phyloP scores from a whole-genome alignment of 306 rosid genomes.

The Albizia julibrissin region DNA sequence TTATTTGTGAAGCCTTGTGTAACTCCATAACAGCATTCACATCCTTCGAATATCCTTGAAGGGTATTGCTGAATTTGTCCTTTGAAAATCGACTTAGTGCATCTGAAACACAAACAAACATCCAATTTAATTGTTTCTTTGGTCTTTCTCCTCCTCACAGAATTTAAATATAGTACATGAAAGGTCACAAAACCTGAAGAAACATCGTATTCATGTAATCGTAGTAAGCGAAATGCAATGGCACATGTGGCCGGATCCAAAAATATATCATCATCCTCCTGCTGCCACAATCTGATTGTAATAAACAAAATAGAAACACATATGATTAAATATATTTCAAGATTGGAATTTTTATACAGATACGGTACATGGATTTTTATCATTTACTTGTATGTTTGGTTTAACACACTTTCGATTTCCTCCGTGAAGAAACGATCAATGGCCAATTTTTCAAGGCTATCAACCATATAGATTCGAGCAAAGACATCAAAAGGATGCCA shows the following conservation, averaged over 20 bases:
- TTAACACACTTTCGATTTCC: slow-evolving; percentile 64
- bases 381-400: slow-evolving; percentile 67
- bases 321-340: not conserved
- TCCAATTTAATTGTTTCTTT: no score
- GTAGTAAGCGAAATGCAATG: not conserved
- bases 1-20: slow-evolving; percentile 49
- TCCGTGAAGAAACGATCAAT: slow-evolving; percentile 62
- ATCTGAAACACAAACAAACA: no score
- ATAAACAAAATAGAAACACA: not conserved
- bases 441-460: slow-evolving; percentile 72
- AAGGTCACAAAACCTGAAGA: not conserved
- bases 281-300: not conserved
- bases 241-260: not conserved
- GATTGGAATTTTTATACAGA: no score
- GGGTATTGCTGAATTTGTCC: no score
- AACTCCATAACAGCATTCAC: no score
- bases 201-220: not conserved
- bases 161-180: not conserved
- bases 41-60: no score
- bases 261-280: not conserved
- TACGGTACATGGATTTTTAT: not conserved
- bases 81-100: no score
- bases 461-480: slow-evolving; percentile 68
- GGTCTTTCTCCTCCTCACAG: no score
- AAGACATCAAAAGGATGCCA: slow-evolving; percentile 67